Evolutionary conservation across 116 monocot species (phyloP), one percentile per base, ranked within the genome.

Genomic region (Dioscorea cayenensis): DNA sequence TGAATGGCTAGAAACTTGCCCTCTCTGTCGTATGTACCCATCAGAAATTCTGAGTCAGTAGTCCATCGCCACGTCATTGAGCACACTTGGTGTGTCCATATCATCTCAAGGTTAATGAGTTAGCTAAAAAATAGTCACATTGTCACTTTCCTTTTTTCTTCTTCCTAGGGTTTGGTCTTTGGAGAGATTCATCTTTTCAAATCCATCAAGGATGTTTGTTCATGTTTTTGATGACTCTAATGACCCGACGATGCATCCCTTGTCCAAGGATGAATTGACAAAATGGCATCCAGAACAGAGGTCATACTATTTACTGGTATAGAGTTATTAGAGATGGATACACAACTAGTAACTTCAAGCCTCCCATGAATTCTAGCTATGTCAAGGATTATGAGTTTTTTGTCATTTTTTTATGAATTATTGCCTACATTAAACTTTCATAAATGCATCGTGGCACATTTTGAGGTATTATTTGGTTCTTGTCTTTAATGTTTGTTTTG

Each of bases 371-470:
- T 65, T 95, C 89, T 65, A 85, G 81, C 69, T 95, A 95, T 52
- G 92, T 95, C 18, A 92, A 92, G 76, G 85, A 95, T 36, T 95
- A 95, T 27, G 91, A 95, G 78, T 95, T 95, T 51, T 89, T 95
- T 6, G 81, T 89, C 52, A 95, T 95, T 64, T 95, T 95, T 51
- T 7, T 89, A 91, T 6, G 95, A 95, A 50, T 95, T 95, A 73
- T 92, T 91, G 66, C 95, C 95, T 0, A 62, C 63, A 0, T 81
- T 92, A 0, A 89, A 95, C 65, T 95, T 92, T 76, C 60, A 91
- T 67, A 89, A 87, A 72, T 72, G 73, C n/a, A 95, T 92, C 14
- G 71, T 95, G 28, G 89, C 95, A 7, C 85, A 95, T 75, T 95
- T 95, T 80, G 83, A 87, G 95, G 95, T 94, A n/a, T n/a, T n/a